phyloP scores from a whole-genome alignment of 352 stramenopile species.

The Phytopythium boreale region DNA sequence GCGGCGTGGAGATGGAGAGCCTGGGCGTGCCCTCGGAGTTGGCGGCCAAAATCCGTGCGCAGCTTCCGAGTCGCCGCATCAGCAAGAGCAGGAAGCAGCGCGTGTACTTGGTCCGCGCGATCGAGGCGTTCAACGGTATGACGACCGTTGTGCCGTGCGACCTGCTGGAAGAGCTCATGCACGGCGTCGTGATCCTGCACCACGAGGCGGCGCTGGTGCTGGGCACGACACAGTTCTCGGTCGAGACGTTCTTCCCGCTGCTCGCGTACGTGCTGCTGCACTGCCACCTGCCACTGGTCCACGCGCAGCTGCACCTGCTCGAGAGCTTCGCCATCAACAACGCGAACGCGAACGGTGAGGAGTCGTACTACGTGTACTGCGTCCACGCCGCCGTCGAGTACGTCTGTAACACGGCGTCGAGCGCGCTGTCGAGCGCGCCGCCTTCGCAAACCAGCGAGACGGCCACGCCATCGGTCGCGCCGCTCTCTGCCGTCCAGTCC shows the following conservation, averaged over 20 bases:
- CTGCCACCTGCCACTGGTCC: conserved; percentile 62
- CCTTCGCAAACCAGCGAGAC: conserved; percentile 1
- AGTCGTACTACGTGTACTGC: conserved; percentile 90
- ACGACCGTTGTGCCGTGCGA: conserved; percentile 78
- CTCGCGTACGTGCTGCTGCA: conserved; percentile 81
- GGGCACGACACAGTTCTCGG: conserved; percentile 83
- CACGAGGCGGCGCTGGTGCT: conserved; percentile 83
- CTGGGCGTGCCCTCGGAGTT: conserved; percentile 48
- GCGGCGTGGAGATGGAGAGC: conserved; percentile 65
- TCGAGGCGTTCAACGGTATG: conserved; percentile 83
- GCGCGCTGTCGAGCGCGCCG: conserved; percentile 12
- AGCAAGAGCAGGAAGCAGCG: conserved; percentile 22
- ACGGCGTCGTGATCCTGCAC: conserved; percentile 80
- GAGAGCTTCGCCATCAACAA: conserved; percentile 83
- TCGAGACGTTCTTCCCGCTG: conserved; percentile 86
- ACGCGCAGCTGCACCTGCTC: conserved; percentile 78
- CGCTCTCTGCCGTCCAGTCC: neutral
- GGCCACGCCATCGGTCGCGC: neutral
- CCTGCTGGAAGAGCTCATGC: conserved; percentile 81
- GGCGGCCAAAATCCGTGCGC: conserved; percentile 56
- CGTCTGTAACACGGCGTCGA: conserved; percentile 67
- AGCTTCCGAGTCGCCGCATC: conserved; percentile 41
- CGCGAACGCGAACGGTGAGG: conserved; percentile 77
- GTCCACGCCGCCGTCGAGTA: conserved; percentile 83
- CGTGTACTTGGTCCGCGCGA: conserved; percentile 60